A percentile compares a stretch with the other conserved stretches of the same genome.
Conservation (phyloP, 148 eudicot species). For the Heliamphora exappendiculata region DNA sequence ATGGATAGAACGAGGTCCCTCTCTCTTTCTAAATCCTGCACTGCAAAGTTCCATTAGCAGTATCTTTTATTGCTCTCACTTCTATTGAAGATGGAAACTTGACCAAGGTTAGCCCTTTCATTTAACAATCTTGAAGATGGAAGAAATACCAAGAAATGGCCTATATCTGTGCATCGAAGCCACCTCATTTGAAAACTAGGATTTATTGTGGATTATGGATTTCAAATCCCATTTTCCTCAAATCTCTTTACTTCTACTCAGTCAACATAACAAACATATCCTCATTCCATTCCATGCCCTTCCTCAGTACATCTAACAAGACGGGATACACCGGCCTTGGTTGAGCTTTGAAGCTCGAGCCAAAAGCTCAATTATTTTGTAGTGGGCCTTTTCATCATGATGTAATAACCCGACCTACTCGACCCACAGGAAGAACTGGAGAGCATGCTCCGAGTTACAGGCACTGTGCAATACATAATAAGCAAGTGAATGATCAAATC, state of each 20-base stretch:
- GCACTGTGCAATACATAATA: conserved; percentile 57
- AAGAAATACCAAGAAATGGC: conserved; percentile 29
- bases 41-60: background rate
- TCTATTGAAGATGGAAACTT: background rate
- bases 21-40: background rate
- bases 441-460: conserved; percentile 57
- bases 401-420: conserved; percentile 48
- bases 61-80: background rate
- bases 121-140: background rate
- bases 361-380: conserved; percentile 62
- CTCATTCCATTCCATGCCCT: conserved; percentile 64
- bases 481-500: conserved; percentile 42
- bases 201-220: conserved; percentile 27
- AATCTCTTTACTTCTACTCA: conserved; percentile 36
- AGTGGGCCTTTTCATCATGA: conserved; percentile 53
- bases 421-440: conserved; percentile 81
- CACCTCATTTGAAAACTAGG: conserved; percentile 22
- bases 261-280: conserved; percentile 77
- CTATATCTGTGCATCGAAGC: conserved; percentile 32
- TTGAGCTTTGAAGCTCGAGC: conserved; percentile 58
- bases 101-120: background rate
- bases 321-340: conserved; percentile 71
- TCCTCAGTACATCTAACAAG: conserved; percentile 71
- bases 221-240: conserved; percentile 21
- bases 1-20: no score